These are phyloP conservation scores for Backusella westeae DNA, from an alignment of 192 early-diverging fungal genomes.

Conservation along the genomic window DNA sequence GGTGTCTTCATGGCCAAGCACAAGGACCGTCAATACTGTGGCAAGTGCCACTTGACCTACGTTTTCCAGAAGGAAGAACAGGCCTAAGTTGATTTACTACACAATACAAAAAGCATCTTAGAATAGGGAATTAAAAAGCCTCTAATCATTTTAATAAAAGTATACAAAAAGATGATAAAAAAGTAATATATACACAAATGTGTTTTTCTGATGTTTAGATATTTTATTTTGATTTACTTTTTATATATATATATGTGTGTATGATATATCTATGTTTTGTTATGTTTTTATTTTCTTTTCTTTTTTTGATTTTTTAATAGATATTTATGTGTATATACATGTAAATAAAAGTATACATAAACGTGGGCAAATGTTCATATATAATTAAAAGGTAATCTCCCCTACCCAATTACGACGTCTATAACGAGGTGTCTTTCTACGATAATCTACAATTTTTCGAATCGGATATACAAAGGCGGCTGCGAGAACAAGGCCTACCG, in stretches of 20 bases:
- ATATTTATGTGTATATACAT: not conserved
- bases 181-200: not conserved
- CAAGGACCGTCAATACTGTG: constrained; percentile 98
- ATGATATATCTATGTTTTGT: too few relatives aligned
- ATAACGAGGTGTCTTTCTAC: constrained; percentile 9
- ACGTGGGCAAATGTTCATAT: not conserved
- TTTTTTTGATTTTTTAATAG: not conserved
- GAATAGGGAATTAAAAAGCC: not conserved
- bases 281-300: not conserved
- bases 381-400: constrained; percentile 17
- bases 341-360: not conserved
- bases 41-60: constrained; percentile 93
- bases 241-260: not conserved
- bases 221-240: not conserved
- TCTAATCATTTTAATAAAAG: not conserved
- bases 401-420: constrained; percentile 18
- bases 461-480: constrained; percentile 17
- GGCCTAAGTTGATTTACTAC: constrained; percentile 1
- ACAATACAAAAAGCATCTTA: constrained; percentile 3
- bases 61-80: constrained; percentile 79
- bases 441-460: constrained; percentile 17
- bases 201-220: not conserved
- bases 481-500: constrained; percentile 13
- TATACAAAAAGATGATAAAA: not conserved
- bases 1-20: constrained; percentile 99